A percentile compares a stretch with the other conserved stretches of the same genome.
Evolutionary conservation across 495 filamentous ascomycete genomes (phyloP).

Genomic region (Penicillium malachiteum): DNA sequence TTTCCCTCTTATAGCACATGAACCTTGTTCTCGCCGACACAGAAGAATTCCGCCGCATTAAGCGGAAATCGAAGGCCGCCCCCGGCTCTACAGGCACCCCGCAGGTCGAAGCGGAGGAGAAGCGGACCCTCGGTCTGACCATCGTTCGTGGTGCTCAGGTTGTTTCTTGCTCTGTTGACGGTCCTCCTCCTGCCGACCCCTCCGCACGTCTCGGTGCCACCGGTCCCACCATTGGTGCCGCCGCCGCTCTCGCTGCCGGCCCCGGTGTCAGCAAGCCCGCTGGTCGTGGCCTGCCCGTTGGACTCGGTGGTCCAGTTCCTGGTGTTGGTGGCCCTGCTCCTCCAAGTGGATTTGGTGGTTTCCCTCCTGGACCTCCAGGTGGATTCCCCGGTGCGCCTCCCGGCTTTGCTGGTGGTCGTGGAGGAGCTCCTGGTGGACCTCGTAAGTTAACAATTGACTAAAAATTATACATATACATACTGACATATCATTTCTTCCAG

Average conservation of each 20-base stretch:
- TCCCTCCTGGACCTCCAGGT: slow-evolving; percentile 55
- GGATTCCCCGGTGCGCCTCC: slow-evolving; percentile 54
- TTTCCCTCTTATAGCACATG: slow-evolving; percentile 79
- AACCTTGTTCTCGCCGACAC: slow-evolving; percentile 98
- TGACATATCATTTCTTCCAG: neutral
- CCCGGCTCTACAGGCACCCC: slow-evolving; percentile 57
- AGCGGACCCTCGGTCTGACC: slow-evolving; percentile 89
- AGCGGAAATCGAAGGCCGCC: slow-evolving; percentile 79
- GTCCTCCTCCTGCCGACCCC: slow-evolving; percentile 92
- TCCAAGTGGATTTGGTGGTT: slow-evolving; percentile 55
- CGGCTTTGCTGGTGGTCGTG: slow-evolving; percentile 70
- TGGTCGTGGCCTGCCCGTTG: slow-evolving; percentile 84
- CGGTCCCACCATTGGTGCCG: slow-evolving; percentile 60
- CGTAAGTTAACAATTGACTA: slow-evolving; percentile 3
- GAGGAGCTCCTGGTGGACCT: slow-evolving; percentile 56
- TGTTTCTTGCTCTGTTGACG: slow-evolving; percentile 91
- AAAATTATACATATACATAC: neutral
- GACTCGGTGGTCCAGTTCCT: slow-evolving; percentile 84
- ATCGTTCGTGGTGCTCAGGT: slow-evolving; percentile 94
- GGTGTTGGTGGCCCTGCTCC: slow-evolving; percentile 82
- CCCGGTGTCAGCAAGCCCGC: slow-evolving; percentile 90
- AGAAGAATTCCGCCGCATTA: slow-evolving; percentile 96
- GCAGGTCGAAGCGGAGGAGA: slow-evolving; percentile 87
- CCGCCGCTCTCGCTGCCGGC: slow-evolving; percentile 71
- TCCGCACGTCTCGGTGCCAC: slow-evolving; percentile 81